Conservation (phyloP, 805 yeast genomes). For the Yamadazyma paraphyllophila region DNA sequence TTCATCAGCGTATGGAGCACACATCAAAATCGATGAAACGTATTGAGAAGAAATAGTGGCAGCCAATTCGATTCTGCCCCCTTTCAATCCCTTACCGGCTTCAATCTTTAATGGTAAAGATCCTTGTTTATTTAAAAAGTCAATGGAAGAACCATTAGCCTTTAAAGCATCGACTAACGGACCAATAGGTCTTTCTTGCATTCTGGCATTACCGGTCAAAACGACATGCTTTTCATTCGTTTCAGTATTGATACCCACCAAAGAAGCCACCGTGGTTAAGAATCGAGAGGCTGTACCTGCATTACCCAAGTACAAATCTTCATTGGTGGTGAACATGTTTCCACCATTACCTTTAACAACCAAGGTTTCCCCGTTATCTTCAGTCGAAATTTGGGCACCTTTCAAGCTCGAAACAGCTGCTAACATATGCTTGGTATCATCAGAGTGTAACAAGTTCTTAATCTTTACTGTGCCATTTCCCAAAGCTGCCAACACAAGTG, state of each 20-base stretch:
- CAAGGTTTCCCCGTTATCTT: conserved; percentile 86
- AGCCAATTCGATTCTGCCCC: conserved; percentile 90
- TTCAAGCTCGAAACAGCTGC: conserved; percentile 75
- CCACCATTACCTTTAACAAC: conserved; percentile 88
- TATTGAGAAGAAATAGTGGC: conserved; percentile 98
- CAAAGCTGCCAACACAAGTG: conserved; percentile 86
- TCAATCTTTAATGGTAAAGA: conserved; percentile 76
- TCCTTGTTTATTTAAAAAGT: conserved; percentile 72
- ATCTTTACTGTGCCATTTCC: conserved; percentile 83
- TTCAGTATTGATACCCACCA: conserved; percentile 49
- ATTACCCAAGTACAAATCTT: conserved; percentile 84
- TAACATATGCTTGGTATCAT: conserved; percentile 93
- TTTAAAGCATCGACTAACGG: conserved; percentile 91
- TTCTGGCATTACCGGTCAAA: conserved; percentile 91
- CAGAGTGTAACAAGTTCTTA: conserved; percentile 87
- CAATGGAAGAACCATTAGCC: conserved; percentile 72
- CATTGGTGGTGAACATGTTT: conserved; percentile 56
- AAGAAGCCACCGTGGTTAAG: conserved; percentile 87
- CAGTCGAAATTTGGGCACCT: conserved; percentile 81
- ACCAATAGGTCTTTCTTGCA: conserved; percentile 97
- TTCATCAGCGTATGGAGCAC: conserved; percentile 91
- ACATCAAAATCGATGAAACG: conserved; percentile 93
- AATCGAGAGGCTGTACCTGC: conserved; percentile 98
- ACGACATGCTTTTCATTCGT: conserved; percentile 44
- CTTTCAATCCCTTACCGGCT: conserved; percentile 71